Evolutionary conservation across 2,329 filamentous ascomycete genomes (phyloP).

Genomic region (Coleophoma crateriformis): DNA sequence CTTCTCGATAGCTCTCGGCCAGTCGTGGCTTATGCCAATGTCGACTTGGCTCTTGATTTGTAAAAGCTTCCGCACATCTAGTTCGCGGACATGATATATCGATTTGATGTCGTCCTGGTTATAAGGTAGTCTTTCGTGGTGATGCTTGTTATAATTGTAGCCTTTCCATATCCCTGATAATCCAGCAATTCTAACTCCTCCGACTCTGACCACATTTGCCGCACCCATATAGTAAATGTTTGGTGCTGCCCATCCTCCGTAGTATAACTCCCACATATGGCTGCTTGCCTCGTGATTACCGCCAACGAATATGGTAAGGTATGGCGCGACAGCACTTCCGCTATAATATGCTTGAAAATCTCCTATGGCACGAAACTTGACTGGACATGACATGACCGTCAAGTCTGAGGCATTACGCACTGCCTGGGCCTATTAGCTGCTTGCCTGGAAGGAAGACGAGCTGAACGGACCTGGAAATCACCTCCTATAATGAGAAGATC

Average conservation of each 20-base stretch:
- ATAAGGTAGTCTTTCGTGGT: slow-evolving; percentile 84
- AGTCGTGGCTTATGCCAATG: slow-evolving; percentile 89
- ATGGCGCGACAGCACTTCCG: slow-evolving; percentile 70
- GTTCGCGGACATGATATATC: slow-evolving; percentile 84
- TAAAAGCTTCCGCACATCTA: slow-evolving; percentile 86
- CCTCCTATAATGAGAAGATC: slow-evolving; percentile 93
- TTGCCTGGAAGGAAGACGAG: not conserved
- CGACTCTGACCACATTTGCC: slow-evolving; percentile 80
- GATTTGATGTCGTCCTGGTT: slow-evolving; percentile 68
- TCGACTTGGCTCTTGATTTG: slow-evolving; percentile 85
- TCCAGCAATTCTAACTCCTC: slow-evolving; percentile 80
- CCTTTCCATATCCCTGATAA: slow-evolving; percentile 95
- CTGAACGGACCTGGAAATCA: slow-evolving; percentile 73
- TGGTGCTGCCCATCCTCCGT: slow-evolving; percentile 93
- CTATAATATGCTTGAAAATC: slow-evolving; percentile 96
- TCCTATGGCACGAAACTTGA: slow-evolving; percentile 80
- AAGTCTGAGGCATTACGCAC: slow-evolving; percentile 85
- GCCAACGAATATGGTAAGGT: slow-evolving; percentile 85
- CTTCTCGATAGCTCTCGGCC: slow-evolving; percentile 80
- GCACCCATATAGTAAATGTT: slow-evolving; percentile 97
- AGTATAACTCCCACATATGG: slow-evolving; percentile 87
- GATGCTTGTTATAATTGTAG: slow-evolving; percentile 77
- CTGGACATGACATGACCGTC: slow-evolving; percentile 81
- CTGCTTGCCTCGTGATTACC: slow-evolving; percentile 95
- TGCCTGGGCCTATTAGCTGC: slow-evolving; percentile 44